Conservation (phyloP, 2,329 filamentous ascomycete genomes). For the Colletotrichum lindemuthianum region DNA sequence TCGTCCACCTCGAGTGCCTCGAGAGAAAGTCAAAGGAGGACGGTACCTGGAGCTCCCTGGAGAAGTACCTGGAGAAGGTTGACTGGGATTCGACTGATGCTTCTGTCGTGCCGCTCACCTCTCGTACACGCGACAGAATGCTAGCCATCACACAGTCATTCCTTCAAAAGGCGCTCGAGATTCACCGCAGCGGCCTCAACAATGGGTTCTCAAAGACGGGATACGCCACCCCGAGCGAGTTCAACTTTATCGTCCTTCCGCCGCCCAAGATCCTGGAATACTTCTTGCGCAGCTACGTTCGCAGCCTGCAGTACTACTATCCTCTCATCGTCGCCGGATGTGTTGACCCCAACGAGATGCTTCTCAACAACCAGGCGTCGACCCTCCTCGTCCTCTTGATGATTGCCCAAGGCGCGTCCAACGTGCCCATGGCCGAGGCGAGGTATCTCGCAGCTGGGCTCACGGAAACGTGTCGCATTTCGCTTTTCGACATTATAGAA, state of each 20-base stretch:
- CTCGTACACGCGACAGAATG: constrained; percentile 71
- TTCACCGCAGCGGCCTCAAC: constrained; percentile 65
- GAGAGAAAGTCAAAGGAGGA: constrained; percentile 61
- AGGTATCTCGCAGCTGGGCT: constrained; percentile 73
- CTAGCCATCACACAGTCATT: constrained; percentile 78
- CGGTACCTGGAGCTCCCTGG: constrained; percentile 56
- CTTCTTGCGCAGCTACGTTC: constrained; percentile 73
- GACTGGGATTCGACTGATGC: constrained; percentile 50
- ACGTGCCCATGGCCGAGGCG: constrained; percentile 72
- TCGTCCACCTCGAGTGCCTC: constrained; percentile 61
- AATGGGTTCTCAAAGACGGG: constrained; percentile 51
- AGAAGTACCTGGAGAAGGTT: constrained; percentile 51
- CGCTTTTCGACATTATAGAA: constrained; percentile 76
- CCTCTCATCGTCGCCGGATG: constrained; percentile 68
- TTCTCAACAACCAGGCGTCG: constrained; percentile 73
- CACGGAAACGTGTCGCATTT: constrained; percentile 77
- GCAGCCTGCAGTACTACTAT: constrained; percentile 74
- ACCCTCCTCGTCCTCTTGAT: constrained; percentile 75
- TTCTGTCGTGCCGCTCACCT: constrained; percentile 56
- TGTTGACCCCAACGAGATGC: constrained; percentile 74
- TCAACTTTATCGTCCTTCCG: constrained; percentile 73
- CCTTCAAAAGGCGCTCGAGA: constrained; percentile 75
- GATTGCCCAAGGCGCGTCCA: constrained; percentile 76
- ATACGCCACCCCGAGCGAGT: constrained; percentile 59
- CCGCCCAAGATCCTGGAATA: constrained; percentile 73